Base-by-base conservation (phyloP, 2,329 filamentous ascomycete genomes). In the Whalleya microplaca region DNA sequence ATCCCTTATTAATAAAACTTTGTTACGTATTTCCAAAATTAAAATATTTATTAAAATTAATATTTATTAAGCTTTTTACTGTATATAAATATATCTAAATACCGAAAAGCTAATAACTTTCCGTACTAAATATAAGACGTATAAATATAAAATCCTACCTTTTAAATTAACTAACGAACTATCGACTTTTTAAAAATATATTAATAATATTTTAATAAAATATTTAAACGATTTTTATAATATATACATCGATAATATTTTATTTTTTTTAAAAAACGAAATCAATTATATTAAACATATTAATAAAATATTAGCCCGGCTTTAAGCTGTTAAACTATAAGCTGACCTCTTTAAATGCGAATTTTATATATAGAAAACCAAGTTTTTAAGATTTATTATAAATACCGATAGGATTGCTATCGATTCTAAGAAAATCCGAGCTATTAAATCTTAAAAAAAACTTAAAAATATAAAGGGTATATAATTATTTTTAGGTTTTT, bases 121-220 rank as follows among this genome's bases (percentile, higher is more conserved):
- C 5, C 9, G 16, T 2, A 56, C 7, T 1, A 2, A 18, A 46
- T 56, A 56, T 14, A 14, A n/a, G 16, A 40, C n/a, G 10, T 56
- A 51, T 51, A 51, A 52, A 45, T 56, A 56, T 48, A 51, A 56
- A 47, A 16, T 56, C n/a, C 19, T 56, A 6, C 7, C 4, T 1
- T 56, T 56, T 2, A 2, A 3, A 6, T 48, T 56, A 23, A 21
- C 20, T 41, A 53, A 48, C 12, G 14, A 16, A 21, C n/a, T 41
- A 1, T 46, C 23, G 12, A 45, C 19, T 18, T 56, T 56, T 44
- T 44, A 52, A 48, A 3, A 27, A n/a, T 53, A 43, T 46, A 51
- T 51, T 47, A 52, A 51, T 32, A 32, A 47, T 21, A 32, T 41
- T 2, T 46, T 56, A 14, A n/a, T 51, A 2, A 20, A 56, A 7